Conservation (phyloP, 345 rosid genomes). For the Populus euphratica region DNA sequence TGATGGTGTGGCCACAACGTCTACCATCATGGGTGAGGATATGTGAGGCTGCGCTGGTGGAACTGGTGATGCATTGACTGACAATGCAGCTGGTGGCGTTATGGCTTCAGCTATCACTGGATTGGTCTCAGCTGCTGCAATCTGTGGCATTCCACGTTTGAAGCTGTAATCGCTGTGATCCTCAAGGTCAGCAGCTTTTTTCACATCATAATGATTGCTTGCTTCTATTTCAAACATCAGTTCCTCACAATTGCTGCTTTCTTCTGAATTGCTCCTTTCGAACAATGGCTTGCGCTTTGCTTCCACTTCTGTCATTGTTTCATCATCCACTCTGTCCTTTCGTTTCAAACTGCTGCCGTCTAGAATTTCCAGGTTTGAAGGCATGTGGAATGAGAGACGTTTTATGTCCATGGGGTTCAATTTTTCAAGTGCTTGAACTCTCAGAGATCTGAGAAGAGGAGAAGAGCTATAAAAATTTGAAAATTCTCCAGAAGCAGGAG, state of each 20-base stretch:
- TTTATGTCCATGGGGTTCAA: slow-evolving; percentile 64
- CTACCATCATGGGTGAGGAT: background rate
- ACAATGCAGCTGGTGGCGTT: background rate
- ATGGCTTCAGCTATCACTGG: background rate
- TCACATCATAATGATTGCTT: slow-evolving; percentile 9
- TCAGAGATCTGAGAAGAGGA: slow-evolving; percentile 35
- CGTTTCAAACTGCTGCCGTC: slow-evolving; percentile 16
- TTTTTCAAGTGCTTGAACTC: slow-evolving; percentile 71
- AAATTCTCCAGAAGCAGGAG: slow-evolving; percentile 13
- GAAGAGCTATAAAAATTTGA: slow-evolving; percentile 23
- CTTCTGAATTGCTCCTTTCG: background rate
- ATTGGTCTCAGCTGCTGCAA: background rate
- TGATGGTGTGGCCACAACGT: background rate
- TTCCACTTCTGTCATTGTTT: slow-evolving; percentile 20
- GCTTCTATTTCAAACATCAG: background rate
- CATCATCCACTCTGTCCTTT: slow-evolving; percentile 23
- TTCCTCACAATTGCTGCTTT: background rate
- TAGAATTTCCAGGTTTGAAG: slow-evolving; percentile 35
- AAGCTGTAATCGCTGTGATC: slow-evolving; percentile 1
- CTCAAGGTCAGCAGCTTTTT: slow-evolving; percentile 12
- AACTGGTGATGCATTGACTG: slow-evolving; percentile 4
- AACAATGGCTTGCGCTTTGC: slow-evolving; percentile 2
- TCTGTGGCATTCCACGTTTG: slow-evolving; percentile 3
- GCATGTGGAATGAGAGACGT: slow-evolving; percentile 49
- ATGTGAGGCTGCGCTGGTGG: slow-evolving; percentile 4